These are phyloP conservation scores for Pinus albicaulis DNA, from an alignment of 75 land plant species.

Conservation along the genomic window DNA sequence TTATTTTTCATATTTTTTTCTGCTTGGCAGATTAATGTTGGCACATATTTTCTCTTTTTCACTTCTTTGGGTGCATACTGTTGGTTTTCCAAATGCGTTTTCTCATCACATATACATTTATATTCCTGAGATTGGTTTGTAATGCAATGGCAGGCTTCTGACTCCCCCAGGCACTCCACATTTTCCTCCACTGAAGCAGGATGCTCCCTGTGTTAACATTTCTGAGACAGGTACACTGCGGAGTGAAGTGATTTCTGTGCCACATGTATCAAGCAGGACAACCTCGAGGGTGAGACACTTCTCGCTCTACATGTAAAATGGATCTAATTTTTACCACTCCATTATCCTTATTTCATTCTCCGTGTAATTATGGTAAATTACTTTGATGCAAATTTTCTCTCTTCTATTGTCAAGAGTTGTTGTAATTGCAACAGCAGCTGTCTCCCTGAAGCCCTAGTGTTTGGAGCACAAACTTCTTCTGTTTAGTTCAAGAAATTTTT, in stretches of 20 bases:
- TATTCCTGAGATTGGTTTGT: background rate
- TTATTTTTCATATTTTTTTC: background rate
- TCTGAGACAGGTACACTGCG: slow-evolving; percentile 37
- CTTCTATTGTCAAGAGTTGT: background rate
- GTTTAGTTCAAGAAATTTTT: background rate
- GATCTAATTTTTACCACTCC: background rate
- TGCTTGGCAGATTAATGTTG: background rate
- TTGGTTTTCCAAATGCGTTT: background rate
- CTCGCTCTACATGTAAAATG: too few species aligned
- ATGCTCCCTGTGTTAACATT: slow-evolving; percentile 28
- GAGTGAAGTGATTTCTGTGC: slow-evolving; percentile 40
- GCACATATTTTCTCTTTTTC: background rate
- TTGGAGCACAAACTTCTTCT: background rate
- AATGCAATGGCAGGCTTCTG: slow-evolving; percentile 47
- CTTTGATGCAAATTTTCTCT: background rate
- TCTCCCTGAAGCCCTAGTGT: background rate
- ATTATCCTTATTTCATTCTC: background rate
- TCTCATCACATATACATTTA: background rate
- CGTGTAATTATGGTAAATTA: background rate
- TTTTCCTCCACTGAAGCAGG: slow-evolving; percentile 78
- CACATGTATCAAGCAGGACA: slow-evolving; percentile 39
- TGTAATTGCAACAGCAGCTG: background rate
- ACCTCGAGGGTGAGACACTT: background rate
- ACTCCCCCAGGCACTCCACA: slow-evolving; percentile 93
- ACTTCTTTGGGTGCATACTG: background rate